Percentiles rank a stretch among this genome's conserved stretches.
These are phyloP conservation scores for Fusarium compactum DNA, from an alignment of 2,329 filamentous ascomycete genomes.

Conservation along the genomic window DNA sequence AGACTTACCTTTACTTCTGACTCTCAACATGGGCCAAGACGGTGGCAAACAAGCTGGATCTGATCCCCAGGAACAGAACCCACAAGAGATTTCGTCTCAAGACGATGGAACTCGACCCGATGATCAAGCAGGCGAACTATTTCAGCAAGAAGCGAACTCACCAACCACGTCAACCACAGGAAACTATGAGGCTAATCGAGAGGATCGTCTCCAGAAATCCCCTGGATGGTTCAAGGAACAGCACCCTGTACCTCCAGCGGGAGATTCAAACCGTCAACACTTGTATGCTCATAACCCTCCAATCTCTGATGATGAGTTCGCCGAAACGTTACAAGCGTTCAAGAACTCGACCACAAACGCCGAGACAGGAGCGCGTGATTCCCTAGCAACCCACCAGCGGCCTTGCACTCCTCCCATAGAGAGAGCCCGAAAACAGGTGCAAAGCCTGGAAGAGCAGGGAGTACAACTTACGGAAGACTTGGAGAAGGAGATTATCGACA, in stretches of 20 bases:
- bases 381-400: slow-evolving; percentile 23
- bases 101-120: not conserved
- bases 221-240: slow-evolving; percentile 15
- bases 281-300: slow-evolving; percentile 15
- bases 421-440: slow-evolving; percentile 15
- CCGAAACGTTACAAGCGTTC: not conserved
- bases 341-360: not conserved
- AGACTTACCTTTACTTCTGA: not conserved
- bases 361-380: not conserved
- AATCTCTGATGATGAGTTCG: slow-evolving; percentile 13
- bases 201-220: not conserved
- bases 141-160: not conserved
- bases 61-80: not conserved
- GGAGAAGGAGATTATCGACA: slow-evolving; percentile 18
- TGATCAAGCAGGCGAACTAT: not conserved
- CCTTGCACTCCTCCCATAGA: slow-evolving; percentile 31
- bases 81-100: not conserved
- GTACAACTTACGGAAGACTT: slow-evolving; percentile 1
- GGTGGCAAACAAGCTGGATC: not conserved
- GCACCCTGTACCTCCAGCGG: slow-evolving; percentile 1
- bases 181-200: not conserved
- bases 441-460: slow-evolving; percentile 15
- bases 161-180: not conserved
- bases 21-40: not conserved
- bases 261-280: slow-evolving; percentile 24